phyloP scores from a whole-genome alignment of 139 green algal genomes.

The Tetraselmis chui region DNA sequence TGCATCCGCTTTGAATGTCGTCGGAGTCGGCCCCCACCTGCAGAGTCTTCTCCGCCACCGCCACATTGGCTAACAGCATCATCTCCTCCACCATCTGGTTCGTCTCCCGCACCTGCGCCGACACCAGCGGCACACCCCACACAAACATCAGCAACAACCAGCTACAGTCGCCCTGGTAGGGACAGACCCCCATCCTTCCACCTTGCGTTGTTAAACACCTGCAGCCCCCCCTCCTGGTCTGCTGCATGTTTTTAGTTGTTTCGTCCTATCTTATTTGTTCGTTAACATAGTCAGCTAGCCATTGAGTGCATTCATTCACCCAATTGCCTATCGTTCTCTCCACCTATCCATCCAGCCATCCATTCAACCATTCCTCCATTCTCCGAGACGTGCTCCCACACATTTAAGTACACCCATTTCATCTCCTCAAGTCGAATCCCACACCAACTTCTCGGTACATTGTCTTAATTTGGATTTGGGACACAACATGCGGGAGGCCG shows the following conservation, averaged over 20 bases:
- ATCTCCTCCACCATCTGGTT: slow-evolving; percentile 99
- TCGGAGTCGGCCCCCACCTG: not conserved
- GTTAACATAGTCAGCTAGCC: too few relatives aligned
- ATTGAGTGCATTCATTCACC: too few relatives aligned
- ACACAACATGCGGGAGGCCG: not conserved
- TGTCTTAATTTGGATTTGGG: too few relatives aligned
- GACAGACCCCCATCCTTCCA: too few relatives aligned
- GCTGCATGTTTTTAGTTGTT: not conserved
- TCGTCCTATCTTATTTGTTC: too few relatives aligned
- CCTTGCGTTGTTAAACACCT: too few relatives aligned
- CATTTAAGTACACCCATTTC: not conserved
- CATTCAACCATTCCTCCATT: not conserved
- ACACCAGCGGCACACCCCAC: not conserved
- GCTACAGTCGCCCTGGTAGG: too few relatives aligned
- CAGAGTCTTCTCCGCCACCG: slow-evolving; percentile 80
- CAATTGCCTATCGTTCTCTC: too few relatives aligned
- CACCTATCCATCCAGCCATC: too few relatives aligned
- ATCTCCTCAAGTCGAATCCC: not conserved
- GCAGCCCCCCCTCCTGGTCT: not conserved
- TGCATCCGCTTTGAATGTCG: too few relatives aligned
- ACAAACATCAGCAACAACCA: too few relatives aligned
- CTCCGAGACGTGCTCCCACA: not conserved
- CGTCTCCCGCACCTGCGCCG: slow-evolving; percentile 61
- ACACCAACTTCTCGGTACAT: not conserved
- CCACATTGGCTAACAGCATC: slow-evolving; percentile 94